These are phyloP conservation scores for Xylaria sp. DNA, from an alignment of 2,329 filamentous ascomycete species.

Conservation along the genomic window DNA sequence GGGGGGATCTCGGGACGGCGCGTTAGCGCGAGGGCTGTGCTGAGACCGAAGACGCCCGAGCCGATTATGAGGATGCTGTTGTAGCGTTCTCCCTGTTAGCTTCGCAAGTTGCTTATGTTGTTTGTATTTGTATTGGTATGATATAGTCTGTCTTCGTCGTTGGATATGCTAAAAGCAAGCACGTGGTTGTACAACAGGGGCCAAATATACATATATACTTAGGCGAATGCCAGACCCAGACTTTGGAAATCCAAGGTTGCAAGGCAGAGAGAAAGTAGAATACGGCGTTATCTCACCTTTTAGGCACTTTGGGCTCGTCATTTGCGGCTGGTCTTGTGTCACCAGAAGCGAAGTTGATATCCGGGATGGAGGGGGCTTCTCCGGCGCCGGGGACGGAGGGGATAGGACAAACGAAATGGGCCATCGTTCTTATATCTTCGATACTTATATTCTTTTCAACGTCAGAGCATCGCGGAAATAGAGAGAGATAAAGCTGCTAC, in stretches of 20 bases:
- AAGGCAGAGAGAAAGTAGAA: constrained; percentile 3
- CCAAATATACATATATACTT: background rate
- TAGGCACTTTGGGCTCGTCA: constrained; percentile 20
- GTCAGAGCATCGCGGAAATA: constrained; percentile 10
- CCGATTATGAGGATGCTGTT: constrained; percentile 72
- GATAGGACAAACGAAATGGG: constrained; percentile 23
- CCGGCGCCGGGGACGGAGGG: constrained; percentile 25
- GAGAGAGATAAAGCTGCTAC: background rate
- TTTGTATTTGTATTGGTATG: background rate
- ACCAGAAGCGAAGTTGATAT: constrained; percentile 4
- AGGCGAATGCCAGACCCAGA: constrained; percentile 4
- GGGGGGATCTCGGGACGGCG: constrained; percentile 66
- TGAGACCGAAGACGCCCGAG: constrained; percentile 60
- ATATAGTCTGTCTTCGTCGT: background rate
- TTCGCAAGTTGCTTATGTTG: background rate
- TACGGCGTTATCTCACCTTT: constrained; percentile 24
- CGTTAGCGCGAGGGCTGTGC: constrained; percentile 73
- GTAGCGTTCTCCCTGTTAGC: constrained; percentile 27
- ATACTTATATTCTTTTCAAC: background rate
- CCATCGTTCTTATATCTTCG: constrained; percentile 16
- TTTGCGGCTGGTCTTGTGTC: constrained; percentile 5
- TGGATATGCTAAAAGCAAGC: background rate
- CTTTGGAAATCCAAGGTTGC: background rate
- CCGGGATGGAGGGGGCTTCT: constrained; percentile 22
- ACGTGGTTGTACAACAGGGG: background rate